phyloP scores from a whole-genome alignment of 192 early-diverging fungal species.

The Gaertneriomyces semiglobifer region DNA sequence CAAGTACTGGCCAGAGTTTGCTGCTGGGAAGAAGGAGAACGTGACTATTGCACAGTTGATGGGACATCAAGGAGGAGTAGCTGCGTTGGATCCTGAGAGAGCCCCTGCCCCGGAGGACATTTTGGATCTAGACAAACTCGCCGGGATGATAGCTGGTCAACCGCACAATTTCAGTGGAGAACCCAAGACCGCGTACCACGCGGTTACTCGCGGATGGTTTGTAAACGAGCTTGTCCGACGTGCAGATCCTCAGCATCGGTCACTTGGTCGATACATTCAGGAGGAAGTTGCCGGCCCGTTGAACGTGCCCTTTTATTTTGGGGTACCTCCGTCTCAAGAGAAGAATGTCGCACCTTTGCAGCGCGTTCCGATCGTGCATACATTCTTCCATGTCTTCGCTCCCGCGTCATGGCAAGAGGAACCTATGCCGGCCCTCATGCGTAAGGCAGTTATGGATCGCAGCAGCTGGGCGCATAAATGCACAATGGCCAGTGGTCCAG shows the following conservation, averaged over 20 bases:
- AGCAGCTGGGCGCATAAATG: constrained; percentile 28
- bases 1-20: constrained; percentile 74
- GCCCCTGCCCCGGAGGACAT: constrained; percentile 44
- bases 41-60: constrained; percentile 64
- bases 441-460: constrained; percentile 35
- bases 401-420: constrained; percentile 36
- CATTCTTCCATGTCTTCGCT: constrained; percentile 47
- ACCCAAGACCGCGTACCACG: constrained; percentile 54
- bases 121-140: constrained; percentile 50
- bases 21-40: constrained; percentile 61
- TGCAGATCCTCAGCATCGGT: constrained; percentile 53
- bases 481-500: constrained; percentile 27
- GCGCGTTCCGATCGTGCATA: constrained; percentile 42
- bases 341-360: constrained; percentile 44
- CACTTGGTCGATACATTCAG: constrained; percentile 56
- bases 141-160: constrained; percentile 51
- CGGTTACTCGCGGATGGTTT: constrained; percentile 66
- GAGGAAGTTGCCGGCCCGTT: constrained; percentile 56
- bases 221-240: constrained; percentile 70
- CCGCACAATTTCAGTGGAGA: constrained; percentile 63
- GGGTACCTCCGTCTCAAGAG: constrained; percentile 32
- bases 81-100: constrained; percentile 48
- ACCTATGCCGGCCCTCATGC: constrained; percentile 17
- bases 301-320: constrained; percentile 57
- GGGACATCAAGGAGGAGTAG: constrained; percentile 62